Evolutionary conservation across 192 early-diverging fungal species (phyloP).

Genomic region (Coemansia sp.): DNA sequence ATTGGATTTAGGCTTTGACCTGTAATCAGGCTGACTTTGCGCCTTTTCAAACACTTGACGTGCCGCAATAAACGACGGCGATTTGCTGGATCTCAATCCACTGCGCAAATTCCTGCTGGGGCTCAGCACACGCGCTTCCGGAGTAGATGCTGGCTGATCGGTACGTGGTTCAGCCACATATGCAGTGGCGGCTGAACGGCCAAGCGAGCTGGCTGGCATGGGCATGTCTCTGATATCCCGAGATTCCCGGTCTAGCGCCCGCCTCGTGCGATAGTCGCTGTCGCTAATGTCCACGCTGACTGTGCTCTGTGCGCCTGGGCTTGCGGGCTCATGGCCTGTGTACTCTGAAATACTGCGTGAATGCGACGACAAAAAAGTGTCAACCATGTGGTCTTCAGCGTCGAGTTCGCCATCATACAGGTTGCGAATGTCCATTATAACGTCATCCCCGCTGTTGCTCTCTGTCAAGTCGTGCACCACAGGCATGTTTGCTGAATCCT

Average conservation of each 20-base stretch:
- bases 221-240: constrained; percentile 5
- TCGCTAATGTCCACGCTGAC: constrained; percentile 43
- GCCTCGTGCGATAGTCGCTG: constrained; percentile 40
- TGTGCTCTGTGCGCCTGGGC: constrained; percentile 34
- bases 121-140: neutral
- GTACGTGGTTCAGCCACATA: neutral
- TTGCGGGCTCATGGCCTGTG: constrained; percentile 5
- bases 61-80: constrained; percentile 16
- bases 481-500: neutral
- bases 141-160: neutral
- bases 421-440: constrained; percentile 4
- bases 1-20: neutral
- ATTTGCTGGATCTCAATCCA: neutral
- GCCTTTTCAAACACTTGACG: constrained; percentile 14
- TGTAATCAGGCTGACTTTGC: neutral
- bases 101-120: neutral
- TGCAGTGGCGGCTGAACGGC: neutral
- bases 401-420: constrained; percentile 23
- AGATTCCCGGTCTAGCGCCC: constrained; percentile 17
- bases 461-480: neutral
- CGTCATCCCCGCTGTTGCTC: constrained; percentile 1
- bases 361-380: constrained; percentile 31
- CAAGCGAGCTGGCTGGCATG: constrained; percentile 3
- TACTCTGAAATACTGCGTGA: constrained; percentile 41
- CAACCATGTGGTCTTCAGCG: constrained; percentile 28